A percentile compares a stretch with the other conserved stretches of the same genome.
phyloP scores from a whole-genome alignment of 192 early-diverging fungal genomes.

The Thoreauomyces humboldtii region DNA sequence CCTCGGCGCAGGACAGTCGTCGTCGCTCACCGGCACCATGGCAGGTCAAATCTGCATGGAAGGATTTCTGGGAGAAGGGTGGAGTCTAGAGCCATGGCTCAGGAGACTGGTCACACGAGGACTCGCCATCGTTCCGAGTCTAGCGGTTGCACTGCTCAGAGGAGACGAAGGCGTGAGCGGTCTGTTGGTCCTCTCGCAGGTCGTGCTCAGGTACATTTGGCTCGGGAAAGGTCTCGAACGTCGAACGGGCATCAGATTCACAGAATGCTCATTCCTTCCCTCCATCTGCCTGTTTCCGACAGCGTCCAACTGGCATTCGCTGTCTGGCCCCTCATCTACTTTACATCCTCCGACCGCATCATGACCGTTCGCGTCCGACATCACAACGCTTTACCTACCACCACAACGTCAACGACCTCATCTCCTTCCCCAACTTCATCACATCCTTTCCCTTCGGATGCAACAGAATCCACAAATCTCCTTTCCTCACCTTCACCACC shows the following conservation, averaged over 20 bases:
- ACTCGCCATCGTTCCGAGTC: constrained; percentile 71
- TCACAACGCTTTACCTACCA: not conserved
- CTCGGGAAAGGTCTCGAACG: too few species aligned
- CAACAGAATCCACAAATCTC: not conserved
- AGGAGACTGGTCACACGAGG: constrained; percentile 69
- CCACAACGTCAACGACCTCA: not conserved
- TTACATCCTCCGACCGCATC: constrained; percentile 48
- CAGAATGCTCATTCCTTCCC: not conserved
- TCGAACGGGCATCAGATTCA: not conserved
- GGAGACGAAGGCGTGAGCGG: constrained; percentile 63
- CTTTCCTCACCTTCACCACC: not conserved
- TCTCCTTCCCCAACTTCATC: not conserved
- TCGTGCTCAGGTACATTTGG: constrained; percentile 61
- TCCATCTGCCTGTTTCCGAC: constrained; percentile 21
- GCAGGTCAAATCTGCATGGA: constrained; percentile 83
- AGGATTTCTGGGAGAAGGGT: constrained; percentile 65
- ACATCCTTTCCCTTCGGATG: not conserved
- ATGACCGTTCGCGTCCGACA: constrained; percentile 33
- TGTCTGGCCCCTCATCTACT: constrained; percentile 73
- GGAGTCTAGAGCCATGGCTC: constrained; percentile 54
- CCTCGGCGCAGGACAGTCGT: constrained; percentile 71
- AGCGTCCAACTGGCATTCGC: constrained; percentile 80
- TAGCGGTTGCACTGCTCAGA: constrained; percentile 60
- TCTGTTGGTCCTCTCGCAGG: constrained; percentile 69
- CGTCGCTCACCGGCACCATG: constrained; percentile 80